Percentiles rank a stretch among this genome's conserved stretches.
These are phyloP conservation scores for Auxenochlorella pyrenoidosa DNA, from an alignment of 139 green algal genomes.

Conservation along the genomic window DNA sequence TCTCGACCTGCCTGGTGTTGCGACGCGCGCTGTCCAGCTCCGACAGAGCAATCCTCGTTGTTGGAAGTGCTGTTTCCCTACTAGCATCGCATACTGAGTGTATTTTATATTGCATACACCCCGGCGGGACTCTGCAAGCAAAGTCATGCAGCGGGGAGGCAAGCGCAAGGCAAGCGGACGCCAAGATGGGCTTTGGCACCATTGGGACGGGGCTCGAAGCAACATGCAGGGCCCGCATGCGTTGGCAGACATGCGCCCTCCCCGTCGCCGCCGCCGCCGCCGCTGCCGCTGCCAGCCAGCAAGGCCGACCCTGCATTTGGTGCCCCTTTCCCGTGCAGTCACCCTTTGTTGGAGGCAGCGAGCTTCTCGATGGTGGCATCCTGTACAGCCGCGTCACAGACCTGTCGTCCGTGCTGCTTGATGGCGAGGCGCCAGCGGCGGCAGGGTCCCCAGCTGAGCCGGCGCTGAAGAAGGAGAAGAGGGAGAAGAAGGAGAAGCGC, in stretches of 20 bases:
- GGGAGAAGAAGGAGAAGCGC: conserved; percentile 14
- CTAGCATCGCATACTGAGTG: too few relatives aligned
- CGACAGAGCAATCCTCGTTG: too few relatives aligned
- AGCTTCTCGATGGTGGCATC: conserved; percentile 27
- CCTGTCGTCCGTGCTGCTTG: conserved; percentile 33
- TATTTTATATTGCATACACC: too few relatives aligned
- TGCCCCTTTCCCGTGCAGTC: conserved; percentile 14
- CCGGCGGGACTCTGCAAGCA: too few relatives aligned
- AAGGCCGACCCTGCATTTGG: neutral
- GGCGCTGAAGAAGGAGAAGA: neutral
- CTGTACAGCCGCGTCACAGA: conserved; percentile 40
- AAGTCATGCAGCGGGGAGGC: conserved; percentile 29
- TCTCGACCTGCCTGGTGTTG: too few relatives aligned
- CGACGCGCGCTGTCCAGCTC: too few relatives aligned
- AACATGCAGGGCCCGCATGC: neutral
- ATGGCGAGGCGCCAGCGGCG: neutral
- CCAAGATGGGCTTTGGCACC: neutral
- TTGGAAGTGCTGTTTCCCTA: too few relatives aligned
- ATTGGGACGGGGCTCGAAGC: neutral
- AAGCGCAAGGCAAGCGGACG: conserved; percentile 28
- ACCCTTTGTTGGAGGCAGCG: conserved; percentile 42
- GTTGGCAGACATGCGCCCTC: neutral
- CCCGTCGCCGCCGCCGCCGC: neutral
- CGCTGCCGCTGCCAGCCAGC: neutral
- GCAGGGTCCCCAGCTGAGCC: neutral